Base-by-base conservation (phyloP, 2,329 filamentous ascomycete genomes). In the Tolypocladium ovalisporum region DNA sequence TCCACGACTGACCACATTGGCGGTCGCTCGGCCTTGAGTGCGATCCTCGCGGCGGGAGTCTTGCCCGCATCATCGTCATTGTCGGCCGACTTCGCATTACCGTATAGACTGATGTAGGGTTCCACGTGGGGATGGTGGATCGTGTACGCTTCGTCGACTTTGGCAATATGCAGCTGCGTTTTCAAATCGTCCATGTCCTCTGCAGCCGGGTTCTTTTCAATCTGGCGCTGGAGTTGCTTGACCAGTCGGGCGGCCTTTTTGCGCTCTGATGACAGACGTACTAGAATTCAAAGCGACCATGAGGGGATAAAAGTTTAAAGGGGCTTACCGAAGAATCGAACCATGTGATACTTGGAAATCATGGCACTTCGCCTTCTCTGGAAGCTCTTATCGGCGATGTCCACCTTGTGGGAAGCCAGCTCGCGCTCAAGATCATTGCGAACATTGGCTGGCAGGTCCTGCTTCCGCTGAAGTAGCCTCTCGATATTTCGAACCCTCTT, bases 321-420 rank as follows among this genome's bases (percentile, higher is more conserved):
- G 6, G 3, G 61, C 62, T 13, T 76, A 88, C 89, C 89, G 71
- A 93, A 93, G 69, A 94, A 94, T 34, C 89, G 79, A 54, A 93
- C 83, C 82, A 90, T 92, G 69, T 93, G 89, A 65, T 91, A 94
- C 70, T 86, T 88, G 54, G 78, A 78, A 61, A 92, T 90, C 82
- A 92, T 89, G 59, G 83, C 79, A 64, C 79, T 79, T 62, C 83
- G 79, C 67, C 78, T 79, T 72, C 84, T 85, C 64, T 84, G 83
- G 58, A 79, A 77, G 59, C 81, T 75, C 53, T 80, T 77, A 61
- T 81, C 78, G 5, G 72, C 76, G 58, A 92, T 76, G 65, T 88
- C 86, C 61, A 82, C 76, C 70, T 83, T 79, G 65, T 85, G 86
- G 5, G 85, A 79, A 52, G 79, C 80, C 61, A 93, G 73, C 67